Evolutionary conservation across 164 flowering plant species (phyloP).

Genomic region (Platanus orientalis): DNA sequence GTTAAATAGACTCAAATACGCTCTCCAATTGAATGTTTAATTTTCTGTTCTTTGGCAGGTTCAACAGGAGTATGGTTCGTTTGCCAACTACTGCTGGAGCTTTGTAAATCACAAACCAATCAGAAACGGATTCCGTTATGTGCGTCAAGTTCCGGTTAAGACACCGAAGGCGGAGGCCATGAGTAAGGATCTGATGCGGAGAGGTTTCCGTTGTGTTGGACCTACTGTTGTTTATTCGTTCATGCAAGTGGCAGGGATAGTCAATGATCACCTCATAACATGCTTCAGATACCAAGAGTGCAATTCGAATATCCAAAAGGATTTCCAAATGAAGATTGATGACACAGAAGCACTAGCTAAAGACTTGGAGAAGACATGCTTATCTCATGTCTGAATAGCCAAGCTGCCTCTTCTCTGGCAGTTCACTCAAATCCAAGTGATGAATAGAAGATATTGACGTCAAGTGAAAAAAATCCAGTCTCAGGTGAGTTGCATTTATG

Average conservation of each 20-base stretch:
- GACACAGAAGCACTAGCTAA: conserved; percentile 21
- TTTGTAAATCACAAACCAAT: conserved; percentile 70
- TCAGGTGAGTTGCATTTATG: no score
- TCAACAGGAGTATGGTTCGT: conserved; percentile 76
- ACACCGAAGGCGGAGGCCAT: conserved; percentile 78
- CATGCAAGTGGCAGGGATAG: conserved; percentile 84
- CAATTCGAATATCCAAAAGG: conserved; percentile 18
- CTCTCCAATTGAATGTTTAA: background rate
- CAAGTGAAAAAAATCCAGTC: no score
- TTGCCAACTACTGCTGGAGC: conserved; percentile 78
- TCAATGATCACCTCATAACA: conserved; percentile 67
- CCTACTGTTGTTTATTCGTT: conserved; percentile 77
- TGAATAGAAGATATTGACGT: no score
- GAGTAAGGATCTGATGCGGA: conserved; percentile 80
- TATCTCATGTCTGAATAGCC: conserved; percentile 17
- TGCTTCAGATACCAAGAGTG: conserved; percentile 78
- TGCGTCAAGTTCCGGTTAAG: conserved; percentile 81
- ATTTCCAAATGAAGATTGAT: conserved; percentile 17
- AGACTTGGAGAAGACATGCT: conserved; percentile 22
- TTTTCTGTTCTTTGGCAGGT: conserved; percentile 38
- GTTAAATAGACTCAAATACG: no score
- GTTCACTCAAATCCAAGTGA: no score
- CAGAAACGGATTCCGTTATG: conserved; percentile 53
- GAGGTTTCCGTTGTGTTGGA: conserved; percentile 88
- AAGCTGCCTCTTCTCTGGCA: conserved; percentile 6